Conservation (phyloP, 1,284 basidiomycete species). For the Coriolopsis trogii region DNA sequence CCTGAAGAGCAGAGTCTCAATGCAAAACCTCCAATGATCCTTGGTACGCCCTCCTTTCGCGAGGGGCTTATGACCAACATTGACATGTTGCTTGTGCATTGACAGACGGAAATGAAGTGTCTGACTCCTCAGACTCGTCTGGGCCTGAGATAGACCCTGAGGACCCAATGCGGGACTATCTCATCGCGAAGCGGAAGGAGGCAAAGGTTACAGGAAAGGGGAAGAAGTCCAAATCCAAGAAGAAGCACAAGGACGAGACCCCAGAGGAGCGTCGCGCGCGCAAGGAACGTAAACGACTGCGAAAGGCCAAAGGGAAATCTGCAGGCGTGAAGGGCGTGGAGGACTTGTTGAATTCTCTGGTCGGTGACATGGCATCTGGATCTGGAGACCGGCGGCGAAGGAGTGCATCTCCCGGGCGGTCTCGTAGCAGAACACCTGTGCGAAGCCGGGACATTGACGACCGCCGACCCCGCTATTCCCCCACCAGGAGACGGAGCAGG, state of each 20-base stretch:
- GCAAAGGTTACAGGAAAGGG: constrained; percentile 63
- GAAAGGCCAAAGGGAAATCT: constrained; percentile 49
- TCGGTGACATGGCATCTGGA: constrained; percentile 16
- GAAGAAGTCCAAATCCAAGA: constrained; percentile 57
- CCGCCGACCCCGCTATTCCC: constrained; percentile 13
- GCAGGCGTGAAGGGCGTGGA: constrained; percentile 53
- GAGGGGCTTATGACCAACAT: background rate
- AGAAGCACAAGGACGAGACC: constrained; percentile 72
- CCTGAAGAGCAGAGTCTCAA: constrained; percentile 85
- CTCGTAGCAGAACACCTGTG: constrained; percentile 24
- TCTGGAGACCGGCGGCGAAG: constrained; percentile 18
- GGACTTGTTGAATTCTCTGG: constrained; percentile 43
- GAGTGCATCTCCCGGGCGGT: constrained; percentile 27
- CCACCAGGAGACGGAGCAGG: constrained; percentile 18
- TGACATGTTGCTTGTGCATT: background rate
- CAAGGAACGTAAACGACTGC: constrained; percentile 67
- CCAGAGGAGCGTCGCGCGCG: constrained; percentile 75
- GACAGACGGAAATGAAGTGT: constrained; percentile 54
- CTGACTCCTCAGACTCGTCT: constrained; percentile 68
- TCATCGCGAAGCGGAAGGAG: constrained; percentile 71
- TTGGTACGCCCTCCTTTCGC: constrained; percentile 50
- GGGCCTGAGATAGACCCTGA: constrained; percentile 86
- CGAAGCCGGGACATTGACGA: constrained; percentile 12
- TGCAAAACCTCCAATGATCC: constrained; percentile 73
- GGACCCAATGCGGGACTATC: constrained; percentile 96